Evolutionary conservation across 108 stramenopile species (phyloP).

Genomic region (Heterococcus sp.): DNA sequence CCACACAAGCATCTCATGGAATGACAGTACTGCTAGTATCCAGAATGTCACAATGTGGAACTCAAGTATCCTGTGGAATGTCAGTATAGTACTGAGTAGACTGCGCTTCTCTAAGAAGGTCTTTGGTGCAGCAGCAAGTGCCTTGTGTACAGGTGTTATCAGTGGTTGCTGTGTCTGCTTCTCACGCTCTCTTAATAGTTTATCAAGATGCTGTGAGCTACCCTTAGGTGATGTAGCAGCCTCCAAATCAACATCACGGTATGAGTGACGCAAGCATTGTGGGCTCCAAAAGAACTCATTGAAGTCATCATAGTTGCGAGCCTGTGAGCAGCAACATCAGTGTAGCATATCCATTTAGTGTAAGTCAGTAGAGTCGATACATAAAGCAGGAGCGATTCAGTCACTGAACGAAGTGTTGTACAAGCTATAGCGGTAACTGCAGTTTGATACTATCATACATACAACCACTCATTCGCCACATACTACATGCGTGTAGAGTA

Average conservation of each 20-base stretch:
- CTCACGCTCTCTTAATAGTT: not conserved
- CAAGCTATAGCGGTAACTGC: too few relatives aligned
- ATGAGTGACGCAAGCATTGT: conserved; percentile 67
- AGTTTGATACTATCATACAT: too few relatives aligned
- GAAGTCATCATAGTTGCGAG: conserved; percentile 89
- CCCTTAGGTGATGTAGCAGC: not conserved
- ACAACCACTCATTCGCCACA: too few relatives aligned
- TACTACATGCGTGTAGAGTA: too few relatives aligned
- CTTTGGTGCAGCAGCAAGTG: conserved; percentile 74
- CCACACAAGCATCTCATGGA: conserved; percentile 82
- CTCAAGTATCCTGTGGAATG: conserved; percentile 81
- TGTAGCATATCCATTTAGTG: too few relatives aligned
- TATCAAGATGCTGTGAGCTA: not conserved
- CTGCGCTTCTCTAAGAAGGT: conserved; percentile 94
- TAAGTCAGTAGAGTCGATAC: too few relatives aligned
- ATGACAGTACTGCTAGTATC: conserved; percentile 78
- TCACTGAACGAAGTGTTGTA: too few relatives aligned
- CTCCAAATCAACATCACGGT: conserved; percentile 14
- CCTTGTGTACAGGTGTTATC: conserved; percentile 68
- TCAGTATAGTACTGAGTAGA: conserved; percentile 83
- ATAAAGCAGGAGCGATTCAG: too few relatives aligned
- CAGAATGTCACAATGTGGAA: conserved; percentile 93
- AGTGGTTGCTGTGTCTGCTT: not conserved
- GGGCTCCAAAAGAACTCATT: conserved; percentile 99
- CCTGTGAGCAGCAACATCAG: not conserved